These are phyloP conservation scores for Thelephora aurantiotincta DNA, from an alignment of 768 basidiomycete species.

Conservation along the genomic window DNA sequence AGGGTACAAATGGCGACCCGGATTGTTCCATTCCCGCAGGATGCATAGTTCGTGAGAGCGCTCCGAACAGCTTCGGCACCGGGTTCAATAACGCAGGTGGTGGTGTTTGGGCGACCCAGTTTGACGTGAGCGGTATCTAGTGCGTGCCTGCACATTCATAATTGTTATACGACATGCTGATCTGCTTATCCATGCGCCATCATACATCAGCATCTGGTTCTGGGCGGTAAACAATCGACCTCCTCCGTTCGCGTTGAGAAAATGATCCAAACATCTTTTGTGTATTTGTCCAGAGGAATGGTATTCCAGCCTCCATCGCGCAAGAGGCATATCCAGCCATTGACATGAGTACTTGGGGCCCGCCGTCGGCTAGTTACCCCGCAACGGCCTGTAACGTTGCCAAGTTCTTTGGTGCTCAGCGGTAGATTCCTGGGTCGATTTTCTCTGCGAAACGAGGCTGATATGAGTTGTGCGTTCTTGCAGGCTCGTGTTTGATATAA, in stretches of 20 bases:
- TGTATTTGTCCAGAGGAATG: constrained; percentile 16
- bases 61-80: constrained; percentile 24
- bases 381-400: constrained; percentile 27
- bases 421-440: constrained; percentile 4
- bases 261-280: constrained; percentile 4
- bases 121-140: constrained; percentile 42
- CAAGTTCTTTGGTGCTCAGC: constrained; percentile 30
- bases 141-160: constrained; percentile 13
- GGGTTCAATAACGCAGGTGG: constrained; percentile 36
- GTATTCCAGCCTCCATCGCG: constrained; percentile 21
- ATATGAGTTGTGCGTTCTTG: too few species aligned
- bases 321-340: constrained; percentile 18
- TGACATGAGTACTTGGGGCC: constrained; percentile 27
- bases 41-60: constrained; percentile 19
- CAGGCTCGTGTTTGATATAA: constrained; percentile 35
- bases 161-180: neutral
- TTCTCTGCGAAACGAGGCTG: too few species aligned
- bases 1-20: constrained; percentile 17
- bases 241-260: constrained; percentile 11
- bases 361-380: constrained; percentile 27
- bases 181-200: constrained; percentile 2
- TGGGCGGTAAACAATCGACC: constrained; percentile 24
- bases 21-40: constrained; percentile 23
- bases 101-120: constrained; percentile 57
- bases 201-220: constrained; percentile 27